phyloP scores from a whole-genome alignment of 345 rosid species.

The Pistacia atlantica region DNA sequence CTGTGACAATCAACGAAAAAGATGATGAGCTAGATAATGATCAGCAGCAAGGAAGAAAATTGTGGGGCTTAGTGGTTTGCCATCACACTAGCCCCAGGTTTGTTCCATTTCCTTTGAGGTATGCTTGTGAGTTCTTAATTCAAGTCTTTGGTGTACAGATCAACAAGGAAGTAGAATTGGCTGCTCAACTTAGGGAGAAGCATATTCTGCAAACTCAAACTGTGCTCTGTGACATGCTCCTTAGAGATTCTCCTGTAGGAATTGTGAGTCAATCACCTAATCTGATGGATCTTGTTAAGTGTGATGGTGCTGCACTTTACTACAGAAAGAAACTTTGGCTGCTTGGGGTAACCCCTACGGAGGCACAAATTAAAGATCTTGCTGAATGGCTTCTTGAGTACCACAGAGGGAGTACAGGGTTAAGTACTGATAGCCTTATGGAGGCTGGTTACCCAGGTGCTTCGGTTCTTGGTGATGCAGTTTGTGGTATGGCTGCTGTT shows the following conservation, averaged over 20 bases:
- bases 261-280: slow-evolving; percentile 77
- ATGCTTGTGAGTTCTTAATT: slow-evolving; percentile 82
- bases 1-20: slow-evolving; percentile 71
- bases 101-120: slow-evolving; percentile 79
- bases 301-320: slow-evolving; percentile 85
- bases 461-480: slow-evolving; percentile 59
- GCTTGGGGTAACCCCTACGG: slow-evolving; percentile 76
- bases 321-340: slow-evolving; percentile 61
- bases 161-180: slow-evolving; percentile 75
- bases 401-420: slow-evolving; percentile 62
- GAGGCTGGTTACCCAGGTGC: slow-evolving; percentile 88
- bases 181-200: slow-evolving; percentile 68
- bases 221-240: slow-evolving; percentile 86
- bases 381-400: slow-evolving; percentile 66
- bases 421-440: slow-evolving; percentile 80
- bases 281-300: slow-evolving; percentile 85
- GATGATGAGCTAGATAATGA: slow-evolving; percentile 44
- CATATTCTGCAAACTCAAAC: slow-evolving; percentile 72
- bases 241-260: slow-evolving; percentile 78
- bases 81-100: slow-evolving; percentile 76
- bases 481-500: slow-evolving; percentile 76
- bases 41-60: slow-evolving; percentile 50
- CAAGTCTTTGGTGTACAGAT: slow-evolving; percentile 79
- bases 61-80: slow-evolving; percentile 95
- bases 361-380: slow-evolving; percentile 66